Evolutionary conservation across 805 yeast species (phyloP).

Genomic region (Candida vartiovaarae): DNA sequence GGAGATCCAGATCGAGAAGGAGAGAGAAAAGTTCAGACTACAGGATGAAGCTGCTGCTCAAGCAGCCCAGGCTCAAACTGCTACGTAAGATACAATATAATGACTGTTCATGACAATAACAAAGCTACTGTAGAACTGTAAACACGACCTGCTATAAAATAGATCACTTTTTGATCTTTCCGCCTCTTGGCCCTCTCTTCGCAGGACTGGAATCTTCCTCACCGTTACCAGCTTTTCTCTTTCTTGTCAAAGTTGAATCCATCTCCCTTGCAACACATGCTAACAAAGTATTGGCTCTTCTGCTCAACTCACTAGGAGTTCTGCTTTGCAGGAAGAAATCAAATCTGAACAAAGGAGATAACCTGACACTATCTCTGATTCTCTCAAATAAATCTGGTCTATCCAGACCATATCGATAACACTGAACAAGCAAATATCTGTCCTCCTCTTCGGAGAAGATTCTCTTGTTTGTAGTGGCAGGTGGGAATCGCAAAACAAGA

Average conservation of each 20-base stretch:
- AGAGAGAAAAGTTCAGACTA: slow-evolving; percentile 11
- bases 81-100: neutral
- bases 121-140: neutral
- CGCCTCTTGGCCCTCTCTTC: slow-evolving; percentile 15
- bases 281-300: slow-evolving; percentile 77
- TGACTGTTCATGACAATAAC: neutral
- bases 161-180: slow-evolving; percentile 9
- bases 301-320: slow-evolving; percentile 65
- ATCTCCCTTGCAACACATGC: slow-evolving; percentile 66
- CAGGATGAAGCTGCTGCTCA: slow-evolving; percentile 9
- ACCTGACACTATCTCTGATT: slow-evolving; percentile 66
- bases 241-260: slow-evolving; percentile 11
- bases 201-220: slow-evolving; percentile 11
- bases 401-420: slow-evolving; percentile 77
- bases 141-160: neutral
- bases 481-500: slow-evolving; percentile 62
- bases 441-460: slow-evolving; percentile 87
- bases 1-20: slow-evolving; percentile 20
- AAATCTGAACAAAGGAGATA: slow-evolving; percentile 71
- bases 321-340: slow-evolving; percentile 85
- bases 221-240: slow-evolving; percentile 4
- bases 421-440: slow-evolving; percentile 72
- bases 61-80: neutral
- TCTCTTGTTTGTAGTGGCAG: slow-evolving; percentile 56
- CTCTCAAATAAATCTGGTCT: slow-evolving; percentile 71